Conservation (phyloP, 1,139 yeast species). For the Blastobotrys malaysiensis region DNA sequence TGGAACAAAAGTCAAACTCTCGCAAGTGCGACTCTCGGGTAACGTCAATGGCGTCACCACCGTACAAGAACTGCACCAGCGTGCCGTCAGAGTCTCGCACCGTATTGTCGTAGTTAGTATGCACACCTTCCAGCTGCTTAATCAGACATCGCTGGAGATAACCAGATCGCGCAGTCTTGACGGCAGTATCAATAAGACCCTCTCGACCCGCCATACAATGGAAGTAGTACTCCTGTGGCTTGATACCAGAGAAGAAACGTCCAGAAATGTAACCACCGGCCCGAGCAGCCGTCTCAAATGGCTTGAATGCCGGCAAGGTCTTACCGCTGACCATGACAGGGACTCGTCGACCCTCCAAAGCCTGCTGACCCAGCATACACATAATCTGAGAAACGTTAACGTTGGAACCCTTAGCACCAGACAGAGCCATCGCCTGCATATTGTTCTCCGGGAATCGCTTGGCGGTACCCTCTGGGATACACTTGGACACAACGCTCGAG, state of each 20-base stretch:
- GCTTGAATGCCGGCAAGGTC: conserved; percentile 92
- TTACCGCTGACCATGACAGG: conserved; percentile 99
- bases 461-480: conserved; percentile 96
- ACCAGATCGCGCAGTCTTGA: conserved; percentile 97
- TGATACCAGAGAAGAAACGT: conserved; percentile 94
- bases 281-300: conserved; percentile 93
- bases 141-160: conserved; percentile 98
- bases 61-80: conserved; percentile 89
- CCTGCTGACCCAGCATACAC: conserved; percentile 99
- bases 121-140: conserved; percentile 96
- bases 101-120: conserved; percentile 87
- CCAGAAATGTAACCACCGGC: conserved; percentile 99
- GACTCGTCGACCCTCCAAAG: conserved; percentile 97
- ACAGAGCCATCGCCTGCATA: conserved; percentile 98
- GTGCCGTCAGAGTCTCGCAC: conserved; percentile 96
- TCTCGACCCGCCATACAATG: conserved; percentile 99
- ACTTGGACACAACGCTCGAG: conserved; percentile 83
- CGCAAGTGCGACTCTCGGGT: conserved; percentile 92
- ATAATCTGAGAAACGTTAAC: conserved; percentile 98
- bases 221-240: conserved; percentile 99
- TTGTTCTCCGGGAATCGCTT: conserved; percentile 92
- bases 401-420: conserved; percentile 98
- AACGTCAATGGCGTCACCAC: conserved; percentile 95
- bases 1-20: conserved; percentile 88
- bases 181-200: conserved; percentile 99